Evolutionary conservation across 2,329 filamentous ascomycete species (phyloP).

Genomic region (Mycosphaerella sp.): DNA sequence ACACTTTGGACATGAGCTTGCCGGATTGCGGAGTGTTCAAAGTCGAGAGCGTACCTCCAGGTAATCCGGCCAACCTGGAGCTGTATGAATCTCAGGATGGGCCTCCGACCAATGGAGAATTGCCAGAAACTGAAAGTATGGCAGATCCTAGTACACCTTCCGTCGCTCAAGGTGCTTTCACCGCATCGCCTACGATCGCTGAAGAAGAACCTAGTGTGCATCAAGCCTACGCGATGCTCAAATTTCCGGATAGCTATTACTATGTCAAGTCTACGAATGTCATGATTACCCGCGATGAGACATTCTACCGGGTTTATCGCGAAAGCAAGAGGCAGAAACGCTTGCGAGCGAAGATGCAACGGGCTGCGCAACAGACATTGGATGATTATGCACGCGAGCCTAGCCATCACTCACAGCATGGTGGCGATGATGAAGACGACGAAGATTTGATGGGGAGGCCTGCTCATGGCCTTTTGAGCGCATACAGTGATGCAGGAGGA

Average conservation of each 20-base stretch:
- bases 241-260: constrained; percentile 69
- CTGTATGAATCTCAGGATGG: background rate
- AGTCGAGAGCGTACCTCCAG: background rate
- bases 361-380: constrained; percentile 16
- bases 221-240: constrained; percentile 56
- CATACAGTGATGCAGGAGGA: constrained; percentile 31
- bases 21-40: constrained; percentile 4
- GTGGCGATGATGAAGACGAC: constrained; percentile 18
- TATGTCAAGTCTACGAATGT: constrained; percentile 71
- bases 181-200: constrained; percentile 10
- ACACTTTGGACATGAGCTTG: constrained; percentile 4
- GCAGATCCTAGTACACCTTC: constrained; percentile 9
- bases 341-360: constrained; percentile 10
- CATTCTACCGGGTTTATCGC: constrained; percentile 15
- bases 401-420: constrained; percentile 25
- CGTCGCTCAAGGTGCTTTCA: background rate
- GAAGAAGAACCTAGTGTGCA: constrained; percentile 12
- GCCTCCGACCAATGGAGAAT: background rate
- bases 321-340: constrained; percentile 20
- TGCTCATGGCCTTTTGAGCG: constrained; percentile 26
- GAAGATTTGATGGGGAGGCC: constrained; percentile 27
- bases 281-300: constrained; percentile 60
- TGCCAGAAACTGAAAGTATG: background rate
- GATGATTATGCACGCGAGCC: constrained; percentile 27
- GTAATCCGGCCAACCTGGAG: background rate